Percentiles rank a stretch among this genome's conserved stretches.
Conservation (phyloP, 306 rosid species). For the Abrus pulchellus region DNA sequence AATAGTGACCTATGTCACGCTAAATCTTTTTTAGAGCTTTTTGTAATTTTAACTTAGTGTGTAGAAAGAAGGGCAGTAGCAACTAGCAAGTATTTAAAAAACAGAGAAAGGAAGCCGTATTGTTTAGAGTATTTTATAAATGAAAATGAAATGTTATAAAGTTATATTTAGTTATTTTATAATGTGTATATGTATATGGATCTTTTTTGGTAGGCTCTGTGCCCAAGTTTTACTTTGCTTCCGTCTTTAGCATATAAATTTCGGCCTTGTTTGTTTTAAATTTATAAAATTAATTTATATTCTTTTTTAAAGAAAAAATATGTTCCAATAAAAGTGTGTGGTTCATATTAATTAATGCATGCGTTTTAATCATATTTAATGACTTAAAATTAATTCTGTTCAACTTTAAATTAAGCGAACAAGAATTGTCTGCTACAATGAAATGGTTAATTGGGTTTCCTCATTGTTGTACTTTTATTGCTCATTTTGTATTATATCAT, state of each 20-base stretch:
- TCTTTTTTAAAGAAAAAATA: no score
- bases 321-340: no score
- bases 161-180: constrained; percentile 24
- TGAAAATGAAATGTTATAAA: constrained; percentile 50
- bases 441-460: constrained; percentile 7
- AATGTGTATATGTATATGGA: not conserved
- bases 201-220: not conserved
- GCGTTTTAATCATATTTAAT: no score
- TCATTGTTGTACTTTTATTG: not conserved
- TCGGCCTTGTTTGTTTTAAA: not conserved
- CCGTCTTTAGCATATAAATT: not conserved
- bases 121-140: constrained; percentile 37
- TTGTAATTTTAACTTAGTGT: constrained; percentile 43
- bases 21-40: constrained; percentile 25
- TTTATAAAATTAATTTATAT: no score
- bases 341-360: no score
- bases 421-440: no score
- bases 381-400: no score
- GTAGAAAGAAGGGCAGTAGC: constrained; percentile 43
- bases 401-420: no score
- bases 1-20: constrained; percentile 27
- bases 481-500: not conserved
- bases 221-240: not conserved
- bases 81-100: constrained; percentile 30
- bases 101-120: not conserved